phyloP scores from a whole-genome alignment of 306 rosid genomes.

The Sphenostylis stenocarpa region DNA sequence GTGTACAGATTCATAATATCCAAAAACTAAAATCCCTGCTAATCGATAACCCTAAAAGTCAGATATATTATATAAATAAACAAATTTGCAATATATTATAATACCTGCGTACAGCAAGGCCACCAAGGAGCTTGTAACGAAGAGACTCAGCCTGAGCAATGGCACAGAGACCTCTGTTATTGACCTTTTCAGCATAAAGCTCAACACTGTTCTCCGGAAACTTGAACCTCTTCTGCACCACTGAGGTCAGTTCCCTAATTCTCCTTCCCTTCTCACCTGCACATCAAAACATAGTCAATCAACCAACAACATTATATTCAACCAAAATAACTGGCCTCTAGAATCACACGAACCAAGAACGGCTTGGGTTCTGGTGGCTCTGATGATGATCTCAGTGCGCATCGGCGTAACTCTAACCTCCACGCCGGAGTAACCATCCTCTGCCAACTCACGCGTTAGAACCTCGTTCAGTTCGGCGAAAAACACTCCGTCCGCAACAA shows the following conservation, averaged over 20 bases:
- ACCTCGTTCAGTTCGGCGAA: conserved; percentile 20
- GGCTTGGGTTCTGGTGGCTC: conserved; percentile 22
- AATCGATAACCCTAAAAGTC: background rate
- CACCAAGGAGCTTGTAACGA: conserved; percentile 20
- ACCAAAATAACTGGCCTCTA: background rate
- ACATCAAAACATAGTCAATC: background rate
- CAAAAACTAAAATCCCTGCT: background rate
- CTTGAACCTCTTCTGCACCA: conserved; percentile 25
- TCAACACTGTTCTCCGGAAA: conserved; percentile 15
- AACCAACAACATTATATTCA: background rate
- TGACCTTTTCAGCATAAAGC: conserved; percentile 10
- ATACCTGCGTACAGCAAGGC: conserved; percentile 16
- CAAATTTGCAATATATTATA: background rate
- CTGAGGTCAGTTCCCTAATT: conserved; percentile 17
- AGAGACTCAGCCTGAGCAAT: conserved; percentile 25
- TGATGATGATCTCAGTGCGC: conserved; percentile 16
- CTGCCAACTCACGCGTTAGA: conserved; percentile 1
- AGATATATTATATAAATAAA: background rate
- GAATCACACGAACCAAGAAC: background rate
- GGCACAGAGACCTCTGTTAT: conserved; percentile 17
- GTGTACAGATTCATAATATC: background rate
- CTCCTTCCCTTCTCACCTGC: conserved; percentile 23
- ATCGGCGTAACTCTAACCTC: conserved; percentile 26
- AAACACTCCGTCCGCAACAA: conserved; percentile 12
- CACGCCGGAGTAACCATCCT: conserved; percentile 15